A percentile compares a stretch with the other conserved stretches of the same genome.
Evolutionary conservation across 2,329 filamentous ascomycete species (phyloP).

Genomic region (Penicillium aurantiogriseum): DNA sequence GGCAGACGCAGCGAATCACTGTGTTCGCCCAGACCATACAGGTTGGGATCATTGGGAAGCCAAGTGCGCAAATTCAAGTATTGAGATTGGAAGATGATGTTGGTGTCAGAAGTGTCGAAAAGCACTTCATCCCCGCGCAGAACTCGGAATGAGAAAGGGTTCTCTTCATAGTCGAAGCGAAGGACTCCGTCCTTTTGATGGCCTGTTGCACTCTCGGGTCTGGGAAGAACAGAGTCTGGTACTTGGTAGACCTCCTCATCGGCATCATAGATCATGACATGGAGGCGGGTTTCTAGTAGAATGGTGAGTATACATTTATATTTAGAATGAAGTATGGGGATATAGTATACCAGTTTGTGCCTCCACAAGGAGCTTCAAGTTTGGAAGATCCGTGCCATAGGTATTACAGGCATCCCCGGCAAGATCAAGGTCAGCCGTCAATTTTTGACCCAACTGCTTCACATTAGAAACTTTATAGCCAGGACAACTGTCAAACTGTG

Average conservation of each 20-base stretch:
- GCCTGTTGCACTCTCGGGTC: conserved; percentile 49
- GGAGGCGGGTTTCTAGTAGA: conserved; percentile 62
- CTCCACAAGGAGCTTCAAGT: conserved; percentile 59
- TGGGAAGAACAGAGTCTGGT: conserved; percentile 65
- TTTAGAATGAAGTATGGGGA: neutral
- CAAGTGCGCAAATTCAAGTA: conserved; percentile 71
- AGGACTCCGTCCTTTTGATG: conserved; percentile 46
- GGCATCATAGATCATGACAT: conserved; percentile 71
- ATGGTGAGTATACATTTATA: neutral
- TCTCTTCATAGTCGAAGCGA: conserved; percentile 52
- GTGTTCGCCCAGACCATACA: conserved; percentile 80
- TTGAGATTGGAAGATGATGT: conserved; percentile 73
- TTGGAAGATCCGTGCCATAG: conserved; percentile 58
- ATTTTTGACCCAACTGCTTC: conserved; percentile 40
- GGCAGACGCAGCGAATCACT: conserved; percentile 68
- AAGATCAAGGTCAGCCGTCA: conserved; percentile 69
- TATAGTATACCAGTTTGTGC: conserved; percentile 56
- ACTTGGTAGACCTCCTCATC: conserved; percentile 72
- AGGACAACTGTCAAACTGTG: conserved; percentile 29
- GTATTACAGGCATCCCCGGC: conserved; percentile 64
- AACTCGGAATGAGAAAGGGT: conserved; percentile 69
- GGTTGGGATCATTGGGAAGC: conserved; percentile 64
- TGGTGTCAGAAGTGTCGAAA: conserved; percentile 67
- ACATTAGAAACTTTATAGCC: conserved; percentile 42
- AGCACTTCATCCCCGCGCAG: conserved; percentile 44